Base-by-base conservation (phyloP, 2,329 filamentous ascomycete genomes). In the Penicillium sp. region DNA sequence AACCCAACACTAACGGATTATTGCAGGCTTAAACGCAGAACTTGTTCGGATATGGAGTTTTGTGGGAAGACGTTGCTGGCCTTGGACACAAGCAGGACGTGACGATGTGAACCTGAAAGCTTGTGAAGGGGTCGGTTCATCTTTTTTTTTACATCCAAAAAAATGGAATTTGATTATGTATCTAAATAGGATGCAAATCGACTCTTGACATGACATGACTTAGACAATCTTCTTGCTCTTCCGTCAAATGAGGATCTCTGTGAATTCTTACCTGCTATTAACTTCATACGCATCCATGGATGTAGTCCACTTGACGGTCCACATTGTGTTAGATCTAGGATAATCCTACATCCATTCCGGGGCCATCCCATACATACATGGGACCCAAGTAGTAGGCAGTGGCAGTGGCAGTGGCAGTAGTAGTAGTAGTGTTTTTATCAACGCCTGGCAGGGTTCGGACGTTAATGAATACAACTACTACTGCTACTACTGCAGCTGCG, bases 181-280 rank as follows among this genome's bases (percentile, higher is more conserved):
- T 72, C 71, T 72, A 73, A 73, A 67, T 66, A 61, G 66, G 62
- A 72, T 73, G 70, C 68, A 71, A 66, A 69, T 70, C 65, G 64
- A 68, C 66, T 65, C 65, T 69, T 72, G 67, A 68, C 62, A 70
- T 72, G 68, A 70, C 67, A 71, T 71, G 68, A 71, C 55, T 59
- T 58, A 54, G 47, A 60, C 48, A 49, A 27, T 55, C 36, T 55
- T 53, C 55, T 42, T 48, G 38, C 48, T 52, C 46, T 40, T 36
- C 41, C 36, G 40, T 45, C 43, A 29, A 40, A 16, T 21, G 36
- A 21, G 29, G 29, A 13, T 18, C n/a, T 49, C 9, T 32, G 24
- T 16, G 5, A 13, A 34, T 34, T 11, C 32, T 34, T 34, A 10
- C 10, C 24, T 34, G 32, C 4, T 13, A 8, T 14, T 34, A 18